Evolutionary conservation across 805 yeast species (phyloP).

Genomic region (Candida parachauliodes): DNA sequence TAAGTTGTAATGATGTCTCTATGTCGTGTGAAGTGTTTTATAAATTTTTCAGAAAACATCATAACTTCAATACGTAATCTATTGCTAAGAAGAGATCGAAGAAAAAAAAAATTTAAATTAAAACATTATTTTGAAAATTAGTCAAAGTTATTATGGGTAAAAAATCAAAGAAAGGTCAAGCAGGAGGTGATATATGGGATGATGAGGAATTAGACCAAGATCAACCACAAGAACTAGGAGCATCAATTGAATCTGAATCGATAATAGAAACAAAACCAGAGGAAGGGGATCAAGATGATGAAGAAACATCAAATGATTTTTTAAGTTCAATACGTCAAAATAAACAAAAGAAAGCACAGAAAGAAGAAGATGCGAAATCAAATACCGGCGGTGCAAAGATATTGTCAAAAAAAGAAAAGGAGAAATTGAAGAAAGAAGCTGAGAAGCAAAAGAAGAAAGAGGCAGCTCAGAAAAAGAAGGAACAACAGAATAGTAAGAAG

Average conservation of each 20-base stretch:
- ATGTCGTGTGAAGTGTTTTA: conserved; percentile 10
- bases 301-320: conserved; percentile 56
- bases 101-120: neutral
- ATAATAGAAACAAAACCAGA: conserved; percentile 13
- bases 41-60: conserved; percentile 3
- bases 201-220: conserved; percentile 57
- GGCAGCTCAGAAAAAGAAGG: conserved; percentile 81
- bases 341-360: conserved; percentile 71
- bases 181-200: conserved; percentile 77
- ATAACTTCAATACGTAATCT: conserved; percentile 5
- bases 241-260: conserved; percentile 35
- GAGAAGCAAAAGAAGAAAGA: conserved; percentile 91
- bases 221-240: conserved; percentile 35
- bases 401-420: conserved; percentile 90
- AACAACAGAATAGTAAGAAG: conserved; percentile 57
- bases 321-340: conserved; percentile 79
- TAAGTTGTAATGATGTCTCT: neutral
- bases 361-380: conserved; percentile 59
- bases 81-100: conserved; percentile 2
- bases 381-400: conserved; percentile 62
- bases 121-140: neutral
- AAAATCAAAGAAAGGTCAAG: conserved; percentile 51
- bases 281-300: conserved; percentile 20
- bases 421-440: conserved; percentile 90
- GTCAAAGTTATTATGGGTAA: conserved; percentile 41